phyloP scores from a whole-genome alignment of 768 basidiomycete genomes.

The Kwoniella europaea region DNA sequence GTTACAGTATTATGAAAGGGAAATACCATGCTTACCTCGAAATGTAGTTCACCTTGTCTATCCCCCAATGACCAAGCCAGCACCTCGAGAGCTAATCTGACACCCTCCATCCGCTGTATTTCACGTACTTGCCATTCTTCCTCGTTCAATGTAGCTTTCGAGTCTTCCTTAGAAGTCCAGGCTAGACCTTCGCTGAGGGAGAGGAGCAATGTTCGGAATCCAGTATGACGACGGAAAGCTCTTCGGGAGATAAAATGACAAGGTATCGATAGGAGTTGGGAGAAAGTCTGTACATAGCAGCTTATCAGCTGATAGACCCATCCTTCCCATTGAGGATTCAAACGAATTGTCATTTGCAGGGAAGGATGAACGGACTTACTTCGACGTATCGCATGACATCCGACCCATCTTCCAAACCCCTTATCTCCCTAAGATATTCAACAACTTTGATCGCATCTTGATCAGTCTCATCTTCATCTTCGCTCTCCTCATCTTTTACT shows the following conservation, averaged over 20 bases:
- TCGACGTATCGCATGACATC: constrained; percentile 44
- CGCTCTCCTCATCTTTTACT: constrained; percentile 16
- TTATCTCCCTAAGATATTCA: constrained; percentile 35
- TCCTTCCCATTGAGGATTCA: too few relatives aligned
- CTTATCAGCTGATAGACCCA: background rate
- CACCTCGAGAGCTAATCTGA: constrained; percentile 41
- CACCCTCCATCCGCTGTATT: constrained; percentile 49
- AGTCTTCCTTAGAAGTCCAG: constrained; percentile 14
- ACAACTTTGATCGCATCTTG: constrained; percentile 30
- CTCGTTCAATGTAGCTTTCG: constrained; percentile 8
- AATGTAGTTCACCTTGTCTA: constrained; percentile 29
- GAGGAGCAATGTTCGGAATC: constrained; percentile 29
- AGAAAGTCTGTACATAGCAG: constrained; percentile 30
- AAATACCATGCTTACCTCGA: constrained; percentile 31
- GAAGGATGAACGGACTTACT: constrained; percentile 23
- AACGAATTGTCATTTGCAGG: background rate
- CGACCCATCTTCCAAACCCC: constrained; percentile 18
- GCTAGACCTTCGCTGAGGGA: constrained; percentile 28
- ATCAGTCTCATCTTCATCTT: constrained; percentile 40
- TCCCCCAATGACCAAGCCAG: constrained; percentile 41
- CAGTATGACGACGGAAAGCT: constrained; percentile 44
- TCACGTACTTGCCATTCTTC: constrained; percentile 45
- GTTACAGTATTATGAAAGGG: background rate
- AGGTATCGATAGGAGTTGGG: constrained; percentile 35
- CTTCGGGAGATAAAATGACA: constrained; percentile 26